These are phyloP conservation scores for Trichoderma orchidacearum DNA, from an alignment of 495 filamentous ascomycete species.

Conservation along the genomic window DNA sequence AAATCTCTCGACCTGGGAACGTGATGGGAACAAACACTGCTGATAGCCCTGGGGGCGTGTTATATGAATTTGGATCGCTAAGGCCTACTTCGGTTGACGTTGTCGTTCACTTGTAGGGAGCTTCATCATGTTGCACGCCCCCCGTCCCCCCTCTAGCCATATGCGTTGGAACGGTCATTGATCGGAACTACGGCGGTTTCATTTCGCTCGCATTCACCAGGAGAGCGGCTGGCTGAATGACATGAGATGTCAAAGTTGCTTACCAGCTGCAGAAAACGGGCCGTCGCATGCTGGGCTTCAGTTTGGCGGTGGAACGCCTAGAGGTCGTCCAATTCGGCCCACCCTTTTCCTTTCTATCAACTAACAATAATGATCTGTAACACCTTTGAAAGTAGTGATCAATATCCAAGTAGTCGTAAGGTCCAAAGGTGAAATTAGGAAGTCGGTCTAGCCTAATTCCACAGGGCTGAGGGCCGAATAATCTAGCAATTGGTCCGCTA, in stretches of 20 bases:
- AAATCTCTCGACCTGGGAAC: background rate
- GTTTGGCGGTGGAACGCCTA: background rate
- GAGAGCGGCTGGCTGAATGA: too few species aligned
- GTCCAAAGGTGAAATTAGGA: background rate
- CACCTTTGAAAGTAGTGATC: background rate
- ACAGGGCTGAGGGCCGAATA: background rate
- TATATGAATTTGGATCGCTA: too few species aligned
- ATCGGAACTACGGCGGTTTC: background rate
- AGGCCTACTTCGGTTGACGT: too few species aligned
- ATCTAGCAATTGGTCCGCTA: too few species aligned
- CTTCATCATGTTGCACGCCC: too few species aligned
- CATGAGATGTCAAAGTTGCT: background rate
- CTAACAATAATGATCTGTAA: background rate
- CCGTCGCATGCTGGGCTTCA: background rate
- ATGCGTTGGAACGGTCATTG: too few species aligned
- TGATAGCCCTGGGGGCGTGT: background rate
- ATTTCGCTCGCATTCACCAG: too few species aligned
- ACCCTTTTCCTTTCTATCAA: background rate
- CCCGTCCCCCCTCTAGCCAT: too few species aligned
- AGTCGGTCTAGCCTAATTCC: background rate
- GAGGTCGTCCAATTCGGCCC: background rate
- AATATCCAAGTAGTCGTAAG: background rate
- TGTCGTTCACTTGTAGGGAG: too few species aligned
- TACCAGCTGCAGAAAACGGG: background rate
- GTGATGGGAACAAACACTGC: background rate